phyloP scores from a whole-genome alignment of 176 grass and related monocot species.

The Eleusine indica region DNA sequence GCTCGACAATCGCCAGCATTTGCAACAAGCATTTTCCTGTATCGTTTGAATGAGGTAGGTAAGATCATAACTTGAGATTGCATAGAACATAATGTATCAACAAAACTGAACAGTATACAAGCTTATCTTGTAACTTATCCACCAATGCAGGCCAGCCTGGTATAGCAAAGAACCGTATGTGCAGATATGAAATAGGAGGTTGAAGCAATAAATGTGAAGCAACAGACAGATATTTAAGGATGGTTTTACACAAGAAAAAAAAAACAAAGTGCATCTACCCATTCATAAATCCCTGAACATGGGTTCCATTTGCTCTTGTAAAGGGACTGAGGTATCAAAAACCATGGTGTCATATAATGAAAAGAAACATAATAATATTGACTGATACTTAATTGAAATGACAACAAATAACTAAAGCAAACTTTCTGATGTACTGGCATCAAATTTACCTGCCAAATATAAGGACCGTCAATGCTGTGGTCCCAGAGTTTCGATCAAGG shows the following conservation, averaged over 20 bases:
- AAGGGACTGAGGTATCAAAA: slow-evolving; percentile 17
- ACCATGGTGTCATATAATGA: not conserved
- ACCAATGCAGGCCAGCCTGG: slow-evolving; percentile 32
- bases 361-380: slow-evolving; percentile 14
- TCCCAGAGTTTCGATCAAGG: slow-evolving; percentile 85
- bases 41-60: slow-evolving; percentile 44
- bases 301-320: not conserved
- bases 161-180: slow-evolving; percentile 40
- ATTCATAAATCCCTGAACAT: slow-evolving; percentile 2
- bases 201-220: slow-evolving; percentile 40
- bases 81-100: slow-evolving; percentile 25
- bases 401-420: slow-evolving; percentile 1
- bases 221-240: slow-evolving; percentile 10
- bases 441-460: slow-evolving; percentile 74
- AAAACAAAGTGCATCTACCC: not conserved
- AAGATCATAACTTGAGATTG: slow-evolving; percentile 32
- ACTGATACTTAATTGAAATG: not conserved
- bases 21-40: slow-evolving; percentile 79
- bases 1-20: slow-evolving; percentile 94
- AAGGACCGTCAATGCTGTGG: slow-evolving; percentile 79
- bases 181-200: slow-evolving; percentile 23
- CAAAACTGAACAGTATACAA: slow-evolving; percentile 23
- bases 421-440: slow-evolving; percentile 1
- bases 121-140: slow-evolving; percentile 2
- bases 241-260: not conserved